A percentile compares a stretch with the other conserved stretches of the same genome.
These are phyloP conservation scores for barley (Hordeum vulgare) DNA, from an alignment of 176 grass and related monocot species.

Conservation along the genomic window DNA sequence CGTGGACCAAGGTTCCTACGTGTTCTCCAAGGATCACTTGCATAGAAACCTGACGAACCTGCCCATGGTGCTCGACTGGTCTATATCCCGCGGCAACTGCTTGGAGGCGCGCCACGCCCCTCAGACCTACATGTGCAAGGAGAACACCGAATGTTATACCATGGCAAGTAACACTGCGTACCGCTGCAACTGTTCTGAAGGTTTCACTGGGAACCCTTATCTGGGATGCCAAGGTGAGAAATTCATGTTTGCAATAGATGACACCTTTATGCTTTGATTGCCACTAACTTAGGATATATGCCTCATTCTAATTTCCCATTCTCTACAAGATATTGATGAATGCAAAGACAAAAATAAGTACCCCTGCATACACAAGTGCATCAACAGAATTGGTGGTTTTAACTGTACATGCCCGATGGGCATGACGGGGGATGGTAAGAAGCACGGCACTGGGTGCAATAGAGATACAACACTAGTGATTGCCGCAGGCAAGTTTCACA, in stretches of 20 bases:
- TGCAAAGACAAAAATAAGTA: neutral
- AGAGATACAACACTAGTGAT: neutral
- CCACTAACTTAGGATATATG: neutral
- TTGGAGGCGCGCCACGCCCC: neutral
- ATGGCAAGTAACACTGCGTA: neutral
- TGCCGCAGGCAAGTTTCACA: neutral
- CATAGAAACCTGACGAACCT: neutral
- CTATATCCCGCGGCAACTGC: neutral
- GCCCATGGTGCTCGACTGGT: constrained; percentile 7
- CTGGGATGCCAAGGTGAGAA: constrained; percentile 10
- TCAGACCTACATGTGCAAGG: constrained; percentile 1
- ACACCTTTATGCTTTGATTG: neutral
- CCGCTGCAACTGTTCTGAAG: constrained; percentile 20
- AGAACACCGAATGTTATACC: constrained; percentile 8
- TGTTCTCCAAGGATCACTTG: neutral
- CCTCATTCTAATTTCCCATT: neutral
- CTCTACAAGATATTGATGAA: constrained; percentile 28
- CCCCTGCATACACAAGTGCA: constrained; percentile 8
- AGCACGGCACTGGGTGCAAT: neutral
- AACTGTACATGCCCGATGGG: constrained; percentile 12
- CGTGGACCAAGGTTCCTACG: neutral
- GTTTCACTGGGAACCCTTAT: neutral
- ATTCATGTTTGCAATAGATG: neutral
- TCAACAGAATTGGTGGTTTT: neutral
- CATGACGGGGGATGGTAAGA: constrained; percentile 13